phyloP scores from a whole-genome alignment of 2,329 filamentous ascomycete species.

The Macrophomina phaseolina region DNA sequence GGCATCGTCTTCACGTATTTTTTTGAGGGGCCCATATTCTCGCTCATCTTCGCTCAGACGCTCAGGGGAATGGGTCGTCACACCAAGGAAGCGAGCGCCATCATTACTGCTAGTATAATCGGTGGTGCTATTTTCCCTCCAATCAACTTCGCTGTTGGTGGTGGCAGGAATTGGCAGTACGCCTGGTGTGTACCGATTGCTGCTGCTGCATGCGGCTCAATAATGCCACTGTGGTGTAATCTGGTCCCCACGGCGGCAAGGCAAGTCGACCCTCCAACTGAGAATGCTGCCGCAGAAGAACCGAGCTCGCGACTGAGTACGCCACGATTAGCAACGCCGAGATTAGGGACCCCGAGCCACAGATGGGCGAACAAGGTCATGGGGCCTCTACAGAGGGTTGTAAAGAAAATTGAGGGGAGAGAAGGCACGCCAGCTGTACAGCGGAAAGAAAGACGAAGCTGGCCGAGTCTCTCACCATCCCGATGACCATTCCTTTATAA shows the following conservation, averaged over 20 bases:
- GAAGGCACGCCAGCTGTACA: background rate
- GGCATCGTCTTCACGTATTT: slow-evolving; percentile 61
- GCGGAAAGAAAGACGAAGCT: slow-evolving; percentile 14
- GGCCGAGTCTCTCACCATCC: slow-evolving; percentile 14
- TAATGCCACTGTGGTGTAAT: slow-evolving; percentile 63
- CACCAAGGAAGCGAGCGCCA: slow-evolving; percentile 62
- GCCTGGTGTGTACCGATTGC: slow-evolving; percentile 61
- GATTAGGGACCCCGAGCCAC: background rate
- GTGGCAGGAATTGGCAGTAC: slow-evolving; percentile 49
- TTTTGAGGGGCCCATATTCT: slow-evolving; percentile 66
- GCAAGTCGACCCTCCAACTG: slow-evolving; percentile 57
- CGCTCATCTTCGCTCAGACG: slow-evolving; percentile 63
- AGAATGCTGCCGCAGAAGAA: background rate
- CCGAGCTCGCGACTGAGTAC: background rate
- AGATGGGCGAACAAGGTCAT: background rate
- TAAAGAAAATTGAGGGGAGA: background rate
- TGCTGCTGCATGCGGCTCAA: slow-evolving; percentile 55
- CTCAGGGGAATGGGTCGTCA: slow-evolving; percentile 63
- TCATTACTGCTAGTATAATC: slow-evolving; percentile 60
- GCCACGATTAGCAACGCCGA: background rate
- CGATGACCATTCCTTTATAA: background rate
- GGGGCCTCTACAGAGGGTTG: background rate
- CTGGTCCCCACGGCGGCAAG: slow-evolving; percentile 52
- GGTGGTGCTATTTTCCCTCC: slow-evolving; percentile 63
- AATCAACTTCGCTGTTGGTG: slow-evolving; percentile 55